These are phyloP conservation scores for Tylopilus subfusipes DNA, from an alignment of 768 basidiomycete genomes.

Conservation along the genomic window DNA sequence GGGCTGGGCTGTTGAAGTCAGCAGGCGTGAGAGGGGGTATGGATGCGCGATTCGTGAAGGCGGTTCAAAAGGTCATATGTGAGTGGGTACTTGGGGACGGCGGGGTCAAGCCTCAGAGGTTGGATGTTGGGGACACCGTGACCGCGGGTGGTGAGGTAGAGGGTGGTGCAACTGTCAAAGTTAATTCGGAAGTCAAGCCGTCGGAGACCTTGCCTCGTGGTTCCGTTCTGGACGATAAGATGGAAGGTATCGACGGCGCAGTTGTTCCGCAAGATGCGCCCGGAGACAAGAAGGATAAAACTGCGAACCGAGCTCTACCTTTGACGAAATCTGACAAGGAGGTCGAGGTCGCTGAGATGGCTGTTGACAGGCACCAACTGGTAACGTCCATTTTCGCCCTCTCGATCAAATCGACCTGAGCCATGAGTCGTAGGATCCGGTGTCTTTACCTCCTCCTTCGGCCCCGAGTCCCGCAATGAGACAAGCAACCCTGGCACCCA, in stretches of 20 bases:
- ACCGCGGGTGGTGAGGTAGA: neutral
- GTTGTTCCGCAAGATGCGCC: neutral
- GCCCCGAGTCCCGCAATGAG: slow-evolving; percentile 11
- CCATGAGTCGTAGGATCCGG: slow-evolving; percentile 4
- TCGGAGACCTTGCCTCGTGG: neutral
- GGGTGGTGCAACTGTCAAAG: neutral
- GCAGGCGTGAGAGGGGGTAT: slow-evolving; percentile 38
- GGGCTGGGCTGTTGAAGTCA: slow-evolving; percentile 33
- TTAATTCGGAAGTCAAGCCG: neutral
- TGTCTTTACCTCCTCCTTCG: neutral
- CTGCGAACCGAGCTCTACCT: neutral
- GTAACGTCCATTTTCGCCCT: slow-evolving; percentile 11
- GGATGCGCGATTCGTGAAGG: slow-evolving; percentile 36
- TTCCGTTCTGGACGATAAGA: slow-evolving; percentile 10
- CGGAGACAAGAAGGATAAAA: neutral
- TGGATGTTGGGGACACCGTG: neutral
- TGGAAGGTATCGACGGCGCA: slow-evolving; percentile 18
- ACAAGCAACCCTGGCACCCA: slow-evolving; percentile 15
- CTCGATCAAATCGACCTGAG: neutral
- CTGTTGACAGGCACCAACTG: slow-evolving; percentile 17
- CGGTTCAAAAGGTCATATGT: slow-evolving; percentile 32
- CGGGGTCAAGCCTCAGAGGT: slow-evolving; percentile 9
- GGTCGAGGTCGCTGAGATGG: slow-evolving; percentile 9
- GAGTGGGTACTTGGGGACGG: slow-evolving; percentile 25
- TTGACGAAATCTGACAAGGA: slow-evolving; percentile 2